Base-by-base conservation (phyloP, 23 red algal genomes). In the Cyanidioschyzon merolae region DNA sequence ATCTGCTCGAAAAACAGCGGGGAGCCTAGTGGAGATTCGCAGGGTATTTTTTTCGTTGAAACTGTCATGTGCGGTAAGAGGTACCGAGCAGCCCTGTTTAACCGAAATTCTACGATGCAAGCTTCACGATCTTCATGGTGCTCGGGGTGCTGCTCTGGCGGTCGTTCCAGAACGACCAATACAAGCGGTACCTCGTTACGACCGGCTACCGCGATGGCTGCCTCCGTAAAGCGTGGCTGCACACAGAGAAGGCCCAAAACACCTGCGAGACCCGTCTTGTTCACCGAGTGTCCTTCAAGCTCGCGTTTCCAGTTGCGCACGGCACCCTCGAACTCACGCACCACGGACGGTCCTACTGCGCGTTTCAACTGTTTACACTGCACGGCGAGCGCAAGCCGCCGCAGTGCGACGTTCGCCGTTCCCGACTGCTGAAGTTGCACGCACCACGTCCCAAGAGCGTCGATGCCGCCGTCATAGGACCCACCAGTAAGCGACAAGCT, bases 261-360 rank as follows among this genome's bases (percentile, higher is more conserved):
- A 21, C 21, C 45, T 15, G 45, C 7, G 45, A 54, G 12, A 15
- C 45, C 21, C 21, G 45, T 54, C 12, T 3, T 7, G 30, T 27
- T 71, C 12, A 27, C 29, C 21, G 63, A 15, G 7, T 7, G 12
- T 15, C 12, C 16, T 27, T 7, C 12, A 7, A 7, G 21, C 63
- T 71, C 63, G 12, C n/a, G 21, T 35, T 35, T 15, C 63, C 63
- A 71, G 63, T 35, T 71, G 63, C n/a, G 63, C 63, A 71, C 63
- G 21, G 63, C 32, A 27, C 63, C 63, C 29, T 32, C 63, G n/a
- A 71, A 35, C 63, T 71, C 63, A 27, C 63, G 63, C 29, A 71
- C 63, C 12, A 71, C n/a, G 7, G 12, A 15, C 3, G 63, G 63
- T 12, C 63, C 63, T 3, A 71, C 7, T 7, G 63, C n/a, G 2